These are phyloP conservation scores for Taxawa tesnikishii DNA, from an alignment of 2,329 filamentous ascomycete species.

Conservation along the genomic window DNA sequence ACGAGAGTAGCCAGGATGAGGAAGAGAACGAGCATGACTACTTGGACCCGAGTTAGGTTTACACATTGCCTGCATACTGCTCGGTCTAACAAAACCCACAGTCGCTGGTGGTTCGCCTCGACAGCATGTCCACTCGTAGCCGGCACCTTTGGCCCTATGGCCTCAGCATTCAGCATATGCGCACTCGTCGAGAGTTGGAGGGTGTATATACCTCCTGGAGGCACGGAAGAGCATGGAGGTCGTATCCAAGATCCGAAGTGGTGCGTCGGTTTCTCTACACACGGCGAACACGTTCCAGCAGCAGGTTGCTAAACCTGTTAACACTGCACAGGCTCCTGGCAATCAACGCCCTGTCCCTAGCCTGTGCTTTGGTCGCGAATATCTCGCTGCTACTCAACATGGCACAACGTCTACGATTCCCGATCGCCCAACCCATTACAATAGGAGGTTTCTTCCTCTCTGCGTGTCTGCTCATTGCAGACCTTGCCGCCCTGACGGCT, in stretches of 20 bases:
- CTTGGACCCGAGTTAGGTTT: conserved; percentile 27
- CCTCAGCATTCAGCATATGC: conserved; percentile 26
- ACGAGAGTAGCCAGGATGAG: conserved; percentile 19
- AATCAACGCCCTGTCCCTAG: conserved; percentile 44
- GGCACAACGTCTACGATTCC: conserved; percentile 42
- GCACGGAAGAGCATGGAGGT: conserved; percentile 29
- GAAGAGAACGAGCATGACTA: conserved; percentile 29
- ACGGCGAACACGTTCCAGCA: no score
- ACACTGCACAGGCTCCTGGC: conserved; percentile 34
- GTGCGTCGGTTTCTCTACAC: no score
- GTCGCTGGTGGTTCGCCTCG: conserved; percentile 49
- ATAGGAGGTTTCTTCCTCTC: conserved; percentile 47
- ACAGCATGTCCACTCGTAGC: conserved; percentile 47
- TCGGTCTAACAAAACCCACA: conserved; percentile 11
- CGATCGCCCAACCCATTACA: conserved; percentile 46
- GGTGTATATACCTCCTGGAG: conserved; percentile 34
- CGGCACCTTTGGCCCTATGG: conserved; percentile 27
- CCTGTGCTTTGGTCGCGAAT: conserved; percentile 42
- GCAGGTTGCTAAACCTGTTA: no score
- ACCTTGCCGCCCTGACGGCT: conserved; percentile 34
- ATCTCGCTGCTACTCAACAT: conserved; percentile 45
- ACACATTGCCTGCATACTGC: background rate
- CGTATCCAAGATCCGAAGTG: conserved; percentile 42
- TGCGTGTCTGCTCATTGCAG: conserved; percentile 39
- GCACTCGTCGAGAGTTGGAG: conserved; percentile 46